Conservation (phyloP, 2,329 filamentous ascomycete genomes). For the Xylariales sp. region DNA sequence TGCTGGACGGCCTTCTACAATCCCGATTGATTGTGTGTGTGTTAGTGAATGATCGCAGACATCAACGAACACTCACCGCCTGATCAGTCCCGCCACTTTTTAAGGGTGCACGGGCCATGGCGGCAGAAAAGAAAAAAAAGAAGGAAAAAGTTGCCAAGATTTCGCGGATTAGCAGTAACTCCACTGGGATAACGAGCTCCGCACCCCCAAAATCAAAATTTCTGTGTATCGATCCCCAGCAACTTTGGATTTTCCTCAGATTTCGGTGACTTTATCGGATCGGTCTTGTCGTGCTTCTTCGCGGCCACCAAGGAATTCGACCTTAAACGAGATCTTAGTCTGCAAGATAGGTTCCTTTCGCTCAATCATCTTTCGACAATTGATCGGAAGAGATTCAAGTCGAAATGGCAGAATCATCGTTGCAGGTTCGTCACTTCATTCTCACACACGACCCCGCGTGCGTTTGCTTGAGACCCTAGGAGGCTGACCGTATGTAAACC, state of each 20-base stretch:
- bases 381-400: background rate
- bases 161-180: conserved; percentile 2
- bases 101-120: background rate
- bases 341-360: too few relatives aligned
- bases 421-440: conserved; percentile 24
- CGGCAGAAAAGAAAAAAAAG: background rate
- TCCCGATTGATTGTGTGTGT: background rate
- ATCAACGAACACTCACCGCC: too few relatives aligned
- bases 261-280: too few relatives aligned
- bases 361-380: too few relatives aligned
- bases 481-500: too few relatives aligned
- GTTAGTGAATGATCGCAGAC: too few relatives aligned
- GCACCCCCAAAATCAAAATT: conserved; percentile 7
- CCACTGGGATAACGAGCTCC: conserved; percentile 2
- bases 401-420: conserved; percentile 17
- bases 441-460: too few relatives aligned
- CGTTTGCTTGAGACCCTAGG: too few relatives aligned
- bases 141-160: conserved; percentile 5
- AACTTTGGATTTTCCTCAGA: background rate
- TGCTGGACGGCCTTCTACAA: too few relatives aligned
- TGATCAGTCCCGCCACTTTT: background rate
- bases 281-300: too few relatives aligned
- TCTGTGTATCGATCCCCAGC: background rate
- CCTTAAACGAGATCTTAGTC: too few relatives aligned
- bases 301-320: too few relatives aligned